A percentile compares a stretch with the other conserved stretches of the same genome.
Conservation (phyloP, 2,329 filamentous ascomycete species). For the Spiromastix sp. region DNA sequence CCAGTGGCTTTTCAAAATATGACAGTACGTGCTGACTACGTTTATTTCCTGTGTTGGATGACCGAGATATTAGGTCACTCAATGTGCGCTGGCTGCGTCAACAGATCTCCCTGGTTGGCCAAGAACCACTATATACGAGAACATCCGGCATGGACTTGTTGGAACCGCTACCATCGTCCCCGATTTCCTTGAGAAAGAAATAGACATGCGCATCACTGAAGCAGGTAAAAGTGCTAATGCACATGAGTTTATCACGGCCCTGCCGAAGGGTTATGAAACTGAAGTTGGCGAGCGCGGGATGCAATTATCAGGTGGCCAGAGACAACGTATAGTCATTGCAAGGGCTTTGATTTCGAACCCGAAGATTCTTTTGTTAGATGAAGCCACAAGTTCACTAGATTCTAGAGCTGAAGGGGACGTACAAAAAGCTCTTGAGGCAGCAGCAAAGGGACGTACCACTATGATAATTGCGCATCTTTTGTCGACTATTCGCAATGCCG, state of each 20-base stretch:
- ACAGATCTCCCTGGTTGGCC: constrained; percentile 15
- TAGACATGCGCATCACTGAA: no score
- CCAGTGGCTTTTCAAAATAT: no score
- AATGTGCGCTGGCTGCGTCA: constrained; percentile 16
- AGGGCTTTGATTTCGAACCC: constrained; percentile 69
- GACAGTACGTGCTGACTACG: no score
- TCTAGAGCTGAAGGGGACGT: constrained; percentile 76
- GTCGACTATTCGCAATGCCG: constrained; percentile 26
- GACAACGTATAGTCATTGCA: no score
- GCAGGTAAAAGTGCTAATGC: constrained; percentile 39
- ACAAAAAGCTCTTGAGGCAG: constrained; percentile 66
- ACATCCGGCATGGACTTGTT: constrained; percentile 11
- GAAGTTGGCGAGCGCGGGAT: constrained; percentile 80
- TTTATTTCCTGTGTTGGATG: no score
- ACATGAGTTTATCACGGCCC: constrained; percentile 63
- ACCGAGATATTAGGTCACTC: constrained; percentile 22
- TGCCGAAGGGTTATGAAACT: constrained; percentile 73
- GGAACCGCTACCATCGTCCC: no score
- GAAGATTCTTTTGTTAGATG: constrained; percentile 71
- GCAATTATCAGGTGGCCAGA: no score
- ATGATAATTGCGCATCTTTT: constrained; percentile 31
- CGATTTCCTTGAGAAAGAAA: no score
- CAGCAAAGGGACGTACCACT: constrained; percentile 43
- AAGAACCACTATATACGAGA: constrained; percentile 15
- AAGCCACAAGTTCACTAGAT: constrained; percentile 74